These are phyloP conservation scores for Candida corydali DNA, from an alignment of 805 yeast genomes.

Conservation along the genomic window DNA sequence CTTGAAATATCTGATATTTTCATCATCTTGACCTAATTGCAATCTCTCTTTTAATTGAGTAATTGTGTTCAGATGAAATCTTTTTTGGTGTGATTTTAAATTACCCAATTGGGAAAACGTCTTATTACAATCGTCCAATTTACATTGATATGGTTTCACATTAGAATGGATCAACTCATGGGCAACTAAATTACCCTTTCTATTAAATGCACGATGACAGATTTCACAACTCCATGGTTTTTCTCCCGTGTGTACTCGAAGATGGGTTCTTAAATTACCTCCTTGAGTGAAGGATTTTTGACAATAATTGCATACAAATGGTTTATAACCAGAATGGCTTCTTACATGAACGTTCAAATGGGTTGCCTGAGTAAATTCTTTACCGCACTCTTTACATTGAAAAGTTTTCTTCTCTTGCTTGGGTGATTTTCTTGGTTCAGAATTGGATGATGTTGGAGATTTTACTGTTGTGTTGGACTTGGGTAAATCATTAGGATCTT, in stretches of 20 bases:
- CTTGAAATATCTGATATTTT: constrained; percentile 72
- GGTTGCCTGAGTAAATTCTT: constrained; percentile 82
- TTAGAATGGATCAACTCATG: constrained; percentile 80
- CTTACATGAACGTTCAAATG: constrained; percentile 87
- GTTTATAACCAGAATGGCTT: constrained; percentile 83
- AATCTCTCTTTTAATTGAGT: constrained; percentile 60
- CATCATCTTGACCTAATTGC: constrained; percentile 57
- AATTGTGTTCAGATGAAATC: constrained; percentile 75
- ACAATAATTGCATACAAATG: constrained; percentile 75
- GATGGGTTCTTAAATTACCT: constrained; percentile 82
- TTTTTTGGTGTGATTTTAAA: constrained; percentile 88
- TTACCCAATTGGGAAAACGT: constrained; percentile 90
- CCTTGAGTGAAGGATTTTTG: constrained; percentile 85
- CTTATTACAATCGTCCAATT: constrained; percentile 76
- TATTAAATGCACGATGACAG: constrained; percentile 74
- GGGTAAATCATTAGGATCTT: no score
- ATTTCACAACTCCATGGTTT: constrained; percentile 79
- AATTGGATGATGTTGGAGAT: constrained; percentile 14
- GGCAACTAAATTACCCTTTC: constrained; percentile 90
- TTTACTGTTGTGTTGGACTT: constrained; percentile 1
- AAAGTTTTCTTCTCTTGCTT: constrained; percentile 26
- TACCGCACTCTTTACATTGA: constrained; percentile 74
- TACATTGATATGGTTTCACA: constrained; percentile 73
- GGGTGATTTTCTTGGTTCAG: constrained; percentile 9
- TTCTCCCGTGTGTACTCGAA: constrained; percentile 86